These are phyloP conservation scores for Hawksworthiomyces lignivorus DNA, from an alignment of 2,329 filamentous ascomycete genomes.

Conservation along the genomic window DNA sequence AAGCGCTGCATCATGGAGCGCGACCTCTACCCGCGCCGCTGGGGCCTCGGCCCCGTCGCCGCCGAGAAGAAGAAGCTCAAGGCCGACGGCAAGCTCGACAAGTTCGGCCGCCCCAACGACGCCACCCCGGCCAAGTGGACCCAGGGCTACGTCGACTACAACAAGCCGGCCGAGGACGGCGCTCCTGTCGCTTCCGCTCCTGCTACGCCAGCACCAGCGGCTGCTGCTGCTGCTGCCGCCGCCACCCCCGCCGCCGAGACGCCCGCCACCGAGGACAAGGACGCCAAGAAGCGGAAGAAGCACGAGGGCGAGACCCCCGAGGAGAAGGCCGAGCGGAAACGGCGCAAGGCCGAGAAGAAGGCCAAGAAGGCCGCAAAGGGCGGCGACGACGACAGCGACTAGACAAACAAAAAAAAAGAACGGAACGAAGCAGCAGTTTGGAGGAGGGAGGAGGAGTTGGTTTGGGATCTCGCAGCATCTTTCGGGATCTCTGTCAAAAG, in stretches of 20 bases:
- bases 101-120: conserved; percentile 90
- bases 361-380: conserved; percentile 18
- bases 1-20: conserved; percentile 99
- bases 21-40: conserved; percentile 91
- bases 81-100: conserved; percentile 95
- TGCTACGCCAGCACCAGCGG: conserved; percentile 33
- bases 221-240: conserved; percentile 30
- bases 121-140: conserved; percentile 92
- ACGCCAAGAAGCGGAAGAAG: conserved; percentile 72
- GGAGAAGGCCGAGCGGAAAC: conserved; percentile 40
- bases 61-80: conserved; percentile 99
- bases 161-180: conserved; percentile 40
- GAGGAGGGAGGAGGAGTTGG: too few species aligned
- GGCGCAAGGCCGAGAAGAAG: conserved; percentile 25
- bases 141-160: conserved; percentile 85
- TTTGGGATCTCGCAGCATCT: too few species aligned
- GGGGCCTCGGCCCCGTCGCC: conserved; percentile 90
- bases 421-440: too few species aligned
- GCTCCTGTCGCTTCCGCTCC: conserved; percentile 31
- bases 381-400: conserved; percentile 19
- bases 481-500: neutral
- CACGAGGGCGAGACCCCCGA: conserved; percentile 69
- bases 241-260: conserved; percentile 23
- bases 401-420: neutral
- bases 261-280: conserved; percentile 33